A percentile compares a stretch with the other conserved stretches of the same genome.
Conservation (phyloP, 495 filamentous ascomycete genomes). For the Neurospora sp. region DNA sequence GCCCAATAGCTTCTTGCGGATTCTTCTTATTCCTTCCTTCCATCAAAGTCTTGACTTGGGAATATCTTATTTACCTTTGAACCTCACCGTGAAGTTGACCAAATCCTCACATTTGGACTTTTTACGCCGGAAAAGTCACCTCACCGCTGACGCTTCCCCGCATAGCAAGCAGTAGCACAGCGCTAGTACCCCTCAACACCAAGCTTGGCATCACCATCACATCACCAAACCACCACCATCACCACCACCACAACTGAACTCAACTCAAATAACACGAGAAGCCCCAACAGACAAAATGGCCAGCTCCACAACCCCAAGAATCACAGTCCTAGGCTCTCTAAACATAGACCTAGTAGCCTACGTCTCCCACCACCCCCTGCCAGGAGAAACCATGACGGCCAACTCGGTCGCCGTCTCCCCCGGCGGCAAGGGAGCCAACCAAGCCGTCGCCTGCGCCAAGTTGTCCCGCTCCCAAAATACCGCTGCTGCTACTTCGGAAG, state of each 20-base stretch:
- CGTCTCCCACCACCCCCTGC: slow-evolving; percentile 68
- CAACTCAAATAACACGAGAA: not conserved
- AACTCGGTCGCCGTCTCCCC: slow-evolving; percentile 65
- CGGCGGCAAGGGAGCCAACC: slow-evolving; percentile 94
- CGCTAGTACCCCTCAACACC: not conserved
- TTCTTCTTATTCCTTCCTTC: not conserved
- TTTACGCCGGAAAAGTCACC: not conserved
- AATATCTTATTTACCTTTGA: not conserved
- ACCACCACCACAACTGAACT: not conserved
- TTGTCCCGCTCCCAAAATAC: slow-evolving; percentile 24
- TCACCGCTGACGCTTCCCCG: not conserved
- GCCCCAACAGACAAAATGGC: slow-evolving; percentile 10
- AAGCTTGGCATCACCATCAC: not conserved
- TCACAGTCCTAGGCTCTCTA: slow-evolving; percentile 83
- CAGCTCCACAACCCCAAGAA: slow-evolving; percentile 21
- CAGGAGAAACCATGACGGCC: slow-evolving; percentile 85
- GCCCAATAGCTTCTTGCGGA: not conserved
- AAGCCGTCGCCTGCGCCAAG: slow-evolving; percentile 67
- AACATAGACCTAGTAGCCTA: slow-evolving; percentile 87
- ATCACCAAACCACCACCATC: not conserved
- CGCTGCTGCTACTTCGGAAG: too few species aligned
- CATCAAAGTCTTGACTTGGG: not conserved
- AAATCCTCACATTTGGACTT: not conserved
- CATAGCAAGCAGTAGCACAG: not conserved
- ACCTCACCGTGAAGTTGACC: not conserved